Evolutionary conservation across 1,139 yeast species (phyloP).

Genomic region (Zygoascus sp.): DNA sequence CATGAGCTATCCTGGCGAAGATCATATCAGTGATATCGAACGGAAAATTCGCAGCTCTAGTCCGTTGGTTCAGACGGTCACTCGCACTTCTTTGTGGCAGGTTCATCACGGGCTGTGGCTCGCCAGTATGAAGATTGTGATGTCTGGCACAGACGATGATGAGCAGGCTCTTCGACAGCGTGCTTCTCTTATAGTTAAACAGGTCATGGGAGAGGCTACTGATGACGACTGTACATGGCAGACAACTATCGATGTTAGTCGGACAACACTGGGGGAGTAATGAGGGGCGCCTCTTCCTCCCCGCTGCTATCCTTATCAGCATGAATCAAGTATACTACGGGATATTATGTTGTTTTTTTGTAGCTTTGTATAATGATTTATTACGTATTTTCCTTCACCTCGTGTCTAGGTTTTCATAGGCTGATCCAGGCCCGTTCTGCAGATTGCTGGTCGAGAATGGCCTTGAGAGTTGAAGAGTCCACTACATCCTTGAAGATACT

Average conservation of each 20-base stretch:
- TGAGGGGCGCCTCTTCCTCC: no score
- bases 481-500: constrained; percentile 51
- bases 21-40: constrained; percentile 31
- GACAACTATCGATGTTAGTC: constrained; percentile 38
- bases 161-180: constrained; percentile 33
- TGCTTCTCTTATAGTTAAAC: constrained; percentile 31
- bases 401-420: not conserved
- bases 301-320: no score
- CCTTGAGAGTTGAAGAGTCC: constrained; percentile 53
- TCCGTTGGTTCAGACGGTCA: constrained; percentile 30
- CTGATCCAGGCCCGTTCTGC: constrained; percentile 41
- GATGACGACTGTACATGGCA: constrained; percentile 32
- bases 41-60: constrained; percentile 27
- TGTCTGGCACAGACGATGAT: constrained; percentile 34
- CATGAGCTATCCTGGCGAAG: constrained; percentile 41
- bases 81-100: constrained; percentile 39
- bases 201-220: constrained; percentile 27
- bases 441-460: constrained; percentile 61
- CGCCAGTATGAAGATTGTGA: constrained; percentile 35
- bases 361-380: not conserved
- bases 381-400: not conserved
- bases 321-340: not conserved
- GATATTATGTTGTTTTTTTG: not conserved
- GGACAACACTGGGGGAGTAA: constrained; percentile 19
- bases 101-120: constrained; percentile 43